Conservation (phyloP, 495 filamentous ascomycete species). For the Friedmanniomyces endolithicus region DNA sequence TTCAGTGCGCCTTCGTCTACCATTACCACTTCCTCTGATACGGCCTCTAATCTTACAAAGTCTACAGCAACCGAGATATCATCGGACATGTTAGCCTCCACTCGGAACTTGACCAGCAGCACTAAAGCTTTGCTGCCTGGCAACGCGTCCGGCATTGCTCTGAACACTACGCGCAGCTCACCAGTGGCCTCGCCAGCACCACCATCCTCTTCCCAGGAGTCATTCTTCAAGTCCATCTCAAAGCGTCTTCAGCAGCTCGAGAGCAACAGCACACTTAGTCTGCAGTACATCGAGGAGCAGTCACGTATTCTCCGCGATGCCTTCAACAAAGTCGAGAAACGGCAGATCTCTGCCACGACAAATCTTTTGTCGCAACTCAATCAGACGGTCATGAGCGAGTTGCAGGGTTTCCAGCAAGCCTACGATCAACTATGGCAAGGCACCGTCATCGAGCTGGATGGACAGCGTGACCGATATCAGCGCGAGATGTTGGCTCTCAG, state of each 20-base stretch:
- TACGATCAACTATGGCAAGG: constrained; percentile 96
- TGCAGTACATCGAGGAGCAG: constrained; percentile 95
- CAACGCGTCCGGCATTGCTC: background rate
- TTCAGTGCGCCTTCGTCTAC: too few species aligned
- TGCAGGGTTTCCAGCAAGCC: constrained; percentile 65
- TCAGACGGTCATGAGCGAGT: constrained; percentile 70
- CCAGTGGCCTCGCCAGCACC: constrained; percentile 28
- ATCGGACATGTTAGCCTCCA: background rate
- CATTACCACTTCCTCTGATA: too few species aligned
- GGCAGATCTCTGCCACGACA: constrained; percentile 71
- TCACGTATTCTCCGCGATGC: constrained; percentile 84
- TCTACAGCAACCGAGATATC: background rate
- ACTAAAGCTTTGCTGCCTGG: background rate
- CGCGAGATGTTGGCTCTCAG: constrained; percentile 72
- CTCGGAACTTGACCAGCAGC: background rate
- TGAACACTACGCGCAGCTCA: background rate
- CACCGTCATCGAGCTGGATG: constrained; percentile 82
- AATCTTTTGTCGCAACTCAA: constrained; percentile 75
- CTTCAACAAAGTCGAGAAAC: constrained; percentile 78
- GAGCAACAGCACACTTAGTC: constrained; percentile 78
- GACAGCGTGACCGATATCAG: constrained; percentile 66
- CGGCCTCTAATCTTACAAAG: too few species aligned
- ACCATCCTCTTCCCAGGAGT: constrained; percentile 58
- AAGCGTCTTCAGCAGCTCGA: constrained; percentile 86
- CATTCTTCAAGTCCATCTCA: constrained; percentile 91